These are phyloP conservation scores for Cadophora luteo-olivacea DNA, from an alignment of 2,329 filamentous ascomycete species.

Conservation along the genomic window DNA sequence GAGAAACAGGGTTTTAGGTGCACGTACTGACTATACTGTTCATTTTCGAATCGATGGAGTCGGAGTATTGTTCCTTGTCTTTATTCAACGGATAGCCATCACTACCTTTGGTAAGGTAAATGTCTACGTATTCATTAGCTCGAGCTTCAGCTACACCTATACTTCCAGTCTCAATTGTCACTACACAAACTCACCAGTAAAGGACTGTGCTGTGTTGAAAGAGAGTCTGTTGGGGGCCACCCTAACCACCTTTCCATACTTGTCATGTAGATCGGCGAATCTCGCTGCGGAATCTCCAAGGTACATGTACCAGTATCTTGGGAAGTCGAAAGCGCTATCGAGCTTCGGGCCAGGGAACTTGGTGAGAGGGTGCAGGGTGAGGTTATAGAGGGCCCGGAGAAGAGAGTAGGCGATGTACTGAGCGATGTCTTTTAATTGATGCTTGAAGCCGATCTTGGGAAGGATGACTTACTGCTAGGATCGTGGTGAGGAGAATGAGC, in stretches of 20 bases:
- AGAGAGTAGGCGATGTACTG: slow-evolving; percentile 17
- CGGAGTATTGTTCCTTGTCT: slow-evolving; percentile 6
- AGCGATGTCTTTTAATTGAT: not conserved
- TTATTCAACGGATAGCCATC: slow-evolving; percentile 1
- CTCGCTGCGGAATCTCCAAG: slow-evolving; percentile 4
- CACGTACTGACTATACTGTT: not conserved
- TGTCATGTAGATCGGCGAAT: slow-evolving; percentile 18
- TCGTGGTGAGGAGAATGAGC: not conserved
- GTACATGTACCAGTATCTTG: slow-evolving; percentile 14
- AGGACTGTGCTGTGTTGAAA: slow-evolving; percentile 41
- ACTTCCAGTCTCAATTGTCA: too few relatives aligned
- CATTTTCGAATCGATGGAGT: not conserved
- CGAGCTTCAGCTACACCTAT: not conserved
- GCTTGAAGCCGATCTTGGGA: not conserved
- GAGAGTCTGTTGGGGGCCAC: slow-evolving; percentile 42
- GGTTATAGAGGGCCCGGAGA: slow-evolving; percentile 24
- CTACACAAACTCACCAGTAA: too few relatives aligned
- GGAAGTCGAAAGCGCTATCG: slow-evolving; percentile 23
- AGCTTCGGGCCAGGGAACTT: slow-evolving; percentile 44
- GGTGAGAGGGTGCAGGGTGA: slow-evolving; percentile 41
- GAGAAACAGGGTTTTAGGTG: too few relatives aligned
- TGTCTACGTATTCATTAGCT: not conserved
- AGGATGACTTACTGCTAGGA: not conserved
- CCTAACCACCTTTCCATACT: slow-evolving; percentile 28
- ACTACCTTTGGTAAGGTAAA: not conserved